phyloP scores from a whole-genome alignment of 306 rosid genomes.

The Castanopsis chinensis region DNA sequence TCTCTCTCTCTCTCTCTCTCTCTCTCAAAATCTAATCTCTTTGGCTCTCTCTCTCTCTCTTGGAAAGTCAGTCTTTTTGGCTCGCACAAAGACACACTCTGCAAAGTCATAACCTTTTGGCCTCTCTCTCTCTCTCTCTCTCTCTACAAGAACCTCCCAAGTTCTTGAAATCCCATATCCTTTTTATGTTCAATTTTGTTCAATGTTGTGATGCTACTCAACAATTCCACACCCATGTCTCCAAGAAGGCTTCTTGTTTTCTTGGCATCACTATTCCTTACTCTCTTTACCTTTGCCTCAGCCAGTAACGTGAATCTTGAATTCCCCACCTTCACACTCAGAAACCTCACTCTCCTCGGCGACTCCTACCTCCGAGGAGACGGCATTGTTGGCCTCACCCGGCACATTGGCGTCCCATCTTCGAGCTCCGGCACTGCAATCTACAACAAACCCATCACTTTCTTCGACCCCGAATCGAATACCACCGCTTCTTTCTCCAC shows the following conservation, averaged over 20 bases:
- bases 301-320: constrained; percentile 35
- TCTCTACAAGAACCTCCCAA: background rate
- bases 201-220: background rate
- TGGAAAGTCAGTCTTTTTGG: background rate
- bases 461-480: constrained; percentile 44
- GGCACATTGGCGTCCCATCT: constrained; percentile 59
- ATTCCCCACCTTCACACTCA: constrained; percentile 59
- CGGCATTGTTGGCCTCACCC: constrained; percentile 71
- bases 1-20: background rate
- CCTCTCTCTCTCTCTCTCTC: background rate
- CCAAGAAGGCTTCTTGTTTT: constrained; percentile 38
- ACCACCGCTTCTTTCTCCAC: constrained; percentile 68
- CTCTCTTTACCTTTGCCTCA: background rate
- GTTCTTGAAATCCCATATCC: background rate
- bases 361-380: constrained; percentile 67
- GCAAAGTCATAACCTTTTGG: too few species aligned
- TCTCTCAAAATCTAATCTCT: too few species aligned
- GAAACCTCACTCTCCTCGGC: constrained; percentile 84
- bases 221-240: constrained; percentile 27
- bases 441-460: constrained; percentile 50
- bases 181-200: background rate
- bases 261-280: background rate
- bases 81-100: background rate
- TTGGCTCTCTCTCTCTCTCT: background rate
- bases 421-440: constrained; percentile 61